Conservation (phyloP, 2,329 filamentous ascomycete genomes). For the Biscogniauxia sp. region DNA sequence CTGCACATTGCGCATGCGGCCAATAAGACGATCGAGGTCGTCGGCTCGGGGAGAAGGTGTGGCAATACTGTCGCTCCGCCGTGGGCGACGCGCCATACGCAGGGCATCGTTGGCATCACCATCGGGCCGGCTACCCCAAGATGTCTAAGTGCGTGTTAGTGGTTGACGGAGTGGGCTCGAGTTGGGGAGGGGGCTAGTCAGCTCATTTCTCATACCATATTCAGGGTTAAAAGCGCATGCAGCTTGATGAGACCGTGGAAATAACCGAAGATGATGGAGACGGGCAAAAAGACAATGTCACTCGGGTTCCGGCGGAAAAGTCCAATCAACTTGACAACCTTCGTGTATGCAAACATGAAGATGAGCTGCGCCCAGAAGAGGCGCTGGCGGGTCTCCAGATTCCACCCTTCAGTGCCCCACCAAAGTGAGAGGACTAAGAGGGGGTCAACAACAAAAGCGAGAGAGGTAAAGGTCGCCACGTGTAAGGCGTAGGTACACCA, state of each 20-base stretch:
- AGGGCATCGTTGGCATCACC: slow-evolving; percentile 80
- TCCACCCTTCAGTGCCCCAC: slow-evolving; percentile 64
- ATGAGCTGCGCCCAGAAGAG: slow-evolving; percentile 61
- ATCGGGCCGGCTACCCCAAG: slow-evolving; percentile 91
- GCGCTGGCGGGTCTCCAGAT: slow-evolving; percentile 48
- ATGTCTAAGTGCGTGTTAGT: slow-evolving; percentile 62
- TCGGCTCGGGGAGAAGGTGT: slow-evolving; percentile 33
- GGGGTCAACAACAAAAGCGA: slow-evolving; percentile 77
- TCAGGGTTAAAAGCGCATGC: slow-evolving; percentile 78
- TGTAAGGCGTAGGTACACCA: slow-evolving; percentile 95
- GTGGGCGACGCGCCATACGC: slow-evolving; percentile 57
- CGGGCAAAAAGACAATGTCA: slow-evolving; percentile 75
- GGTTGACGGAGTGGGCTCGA: background rate
- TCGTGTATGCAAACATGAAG: slow-evolving; percentile 81
- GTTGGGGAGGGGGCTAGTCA: background rate
- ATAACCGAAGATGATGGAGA: slow-evolving; percentile 90
- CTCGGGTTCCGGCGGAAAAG: slow-evolving; percentile 81
- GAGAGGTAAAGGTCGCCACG: slow-evolving; percentile 86
- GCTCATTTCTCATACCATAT: slow-evolving; percentile 60
- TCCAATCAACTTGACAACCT: slow-evolving; percentile 85
- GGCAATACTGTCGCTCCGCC: slow-evolving; percentile 35
- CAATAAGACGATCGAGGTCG: slow-evolving; percentile 28
- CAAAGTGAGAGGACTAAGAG: slow-evolving; percentile 68
- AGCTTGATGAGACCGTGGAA: slow-evolving; percentile 92
- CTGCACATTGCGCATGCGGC: slow-evolving; percentile 14